Evolutionary conservation across 169 alveolate genomes (phyloP).

Genomic region (Plasmodium falciparum): DNA sequence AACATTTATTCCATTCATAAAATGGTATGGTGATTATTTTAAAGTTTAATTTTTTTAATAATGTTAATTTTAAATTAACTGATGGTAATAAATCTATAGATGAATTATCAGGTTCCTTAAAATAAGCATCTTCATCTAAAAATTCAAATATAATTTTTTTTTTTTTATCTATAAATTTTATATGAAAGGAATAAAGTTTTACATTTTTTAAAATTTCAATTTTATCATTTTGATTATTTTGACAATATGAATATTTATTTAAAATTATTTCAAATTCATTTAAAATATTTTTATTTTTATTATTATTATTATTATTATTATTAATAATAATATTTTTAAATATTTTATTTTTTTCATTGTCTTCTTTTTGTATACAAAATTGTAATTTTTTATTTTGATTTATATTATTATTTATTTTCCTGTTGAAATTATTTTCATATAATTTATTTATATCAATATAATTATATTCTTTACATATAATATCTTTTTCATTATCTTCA

Average conservation of each 20-base stretch:
- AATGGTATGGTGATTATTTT: constrained; percentile 56
- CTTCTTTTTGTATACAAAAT: background rate
- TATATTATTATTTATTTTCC: background rate
- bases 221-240: constrained; percentile 31
- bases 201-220: constrained; percentile 48
- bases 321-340: background rate
- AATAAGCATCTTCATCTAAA: constrained; percentile 38
- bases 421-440: constrained; percentile 6
- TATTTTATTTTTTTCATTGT: background rate
- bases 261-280: constrained; percentile 71
- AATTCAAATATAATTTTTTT: constrained; percentile 72
- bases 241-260: constrained; percentile 63
- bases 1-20: constrained; percentile 60
- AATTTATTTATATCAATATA: constrained; percentile 25
- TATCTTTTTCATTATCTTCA: constrained; percentile 56
- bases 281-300: background rate
- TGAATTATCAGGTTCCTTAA: constrained; percentile 59
- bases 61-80: constrained; percentile 30
- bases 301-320: background rate
- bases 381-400: background rate
- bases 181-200: constrained; percentile 10
- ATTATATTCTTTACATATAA: constrained; percentile 54
- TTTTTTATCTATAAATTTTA: constrained; percentile 52
- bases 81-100: constrained; percentile 45
- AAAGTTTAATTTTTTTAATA: constrained; percentile 47